Conservation (phyloP, 257 asterid genomes). For the Haberlea rhodopensis region DNA sequence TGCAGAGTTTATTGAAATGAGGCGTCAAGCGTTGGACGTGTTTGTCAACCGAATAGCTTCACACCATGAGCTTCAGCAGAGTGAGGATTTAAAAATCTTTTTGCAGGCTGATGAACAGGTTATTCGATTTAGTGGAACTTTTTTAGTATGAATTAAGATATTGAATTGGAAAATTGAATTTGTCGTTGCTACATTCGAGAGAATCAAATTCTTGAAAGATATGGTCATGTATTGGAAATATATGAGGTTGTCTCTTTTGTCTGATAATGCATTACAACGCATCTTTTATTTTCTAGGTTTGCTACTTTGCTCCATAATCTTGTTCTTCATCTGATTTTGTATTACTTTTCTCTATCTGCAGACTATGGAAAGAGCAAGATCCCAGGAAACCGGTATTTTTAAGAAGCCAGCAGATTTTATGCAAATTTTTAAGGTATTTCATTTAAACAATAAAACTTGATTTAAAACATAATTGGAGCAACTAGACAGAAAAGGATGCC, state of each 20-base stretch:
- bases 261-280: neutral
- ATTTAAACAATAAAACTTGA: neutral
- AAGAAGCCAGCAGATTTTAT: slow-evolving; percentile 57
- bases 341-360: slow-evolving; percentile 22
- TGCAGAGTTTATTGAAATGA: slow-evolving; percentile 95
- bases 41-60: slow-evolving; percentile 89
- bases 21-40: slow-evolving; percentile 92
- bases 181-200: slow-evolving; percentile 21
- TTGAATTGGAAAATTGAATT: slow-evolving; percentile 3
- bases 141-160: slow-evolving; percentile 13
- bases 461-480: slow-evolving; percentile 7
- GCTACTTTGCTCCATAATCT: slow-evolving; percentile 12
- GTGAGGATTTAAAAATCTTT: slow-evolving; percentile 86
- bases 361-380: slow-evolving; percentile 71
- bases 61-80: slow-evolving; percentile 76
- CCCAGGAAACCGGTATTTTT: slow-evolving; percentile 57
- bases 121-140: slow-evolving; percentile 24
- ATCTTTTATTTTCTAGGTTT: neutral
- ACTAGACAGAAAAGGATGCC: neutral
- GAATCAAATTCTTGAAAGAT: neutral
- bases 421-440: slow-evolving; percentile 59
- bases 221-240: slow-evolving; percentile 5
- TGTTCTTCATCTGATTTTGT: slow-evolving; percentile 13
- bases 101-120: slow-evolving; percentile 98
- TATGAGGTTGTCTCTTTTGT: neutral